A percentile compares a stretch with the other conserved stretches of the same genome.
phyloP scores from a whole-genome alignment of 2,329 filamentous ascomycete species.

The Clonostachys solani region DNA sequence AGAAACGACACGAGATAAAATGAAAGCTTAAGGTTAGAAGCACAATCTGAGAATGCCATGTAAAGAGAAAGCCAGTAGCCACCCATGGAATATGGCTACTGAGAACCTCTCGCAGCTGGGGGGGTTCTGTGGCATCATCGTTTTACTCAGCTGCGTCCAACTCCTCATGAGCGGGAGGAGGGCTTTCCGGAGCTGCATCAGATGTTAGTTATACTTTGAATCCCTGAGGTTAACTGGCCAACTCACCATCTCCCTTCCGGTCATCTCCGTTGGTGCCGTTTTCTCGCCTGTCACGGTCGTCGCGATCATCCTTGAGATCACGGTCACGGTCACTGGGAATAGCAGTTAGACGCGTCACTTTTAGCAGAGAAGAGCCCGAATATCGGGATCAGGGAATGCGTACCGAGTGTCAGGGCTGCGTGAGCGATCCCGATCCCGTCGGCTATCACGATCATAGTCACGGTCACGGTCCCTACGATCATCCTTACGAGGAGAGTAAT shows the following conservation, averaged over 20 bases:
- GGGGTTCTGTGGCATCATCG: neutral
- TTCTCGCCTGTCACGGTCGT: slow-evolving; percentile 71
- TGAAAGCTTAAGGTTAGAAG: neutral
- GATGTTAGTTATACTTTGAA: slow-evolving; percentile 14
- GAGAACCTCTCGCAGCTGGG: too few species aligned
- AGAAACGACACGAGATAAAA: neutral
- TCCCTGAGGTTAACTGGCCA: slow-evolving; percentile 5
- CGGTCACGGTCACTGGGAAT: slow-evolving; percentile 45
- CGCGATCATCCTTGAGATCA: slow-evolving; percentile 60
- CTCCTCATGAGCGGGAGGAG: slow-evolving; percentile 84
- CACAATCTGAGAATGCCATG: too few species aligned
- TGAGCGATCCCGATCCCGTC: slow-evolving; percentile 72
- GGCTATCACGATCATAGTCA: slow-evolving; percentile 72
- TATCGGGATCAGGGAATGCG: neutral
- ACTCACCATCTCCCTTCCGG: slow-evolving; percentile 66
- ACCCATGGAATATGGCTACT: too few species aligned
- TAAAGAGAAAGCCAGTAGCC: too few species aligned
- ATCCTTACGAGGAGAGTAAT: slow-evolving; percentile 86
- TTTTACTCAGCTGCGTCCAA: slow-evolving; percentile 83
- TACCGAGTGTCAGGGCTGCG: slow-evolving; percentile 64
- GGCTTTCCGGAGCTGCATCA: slow-evolving; percentile 62
- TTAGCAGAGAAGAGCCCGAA: neutral
- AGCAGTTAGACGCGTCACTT: neutral
- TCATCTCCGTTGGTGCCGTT: slow-evolving; percentile 82
- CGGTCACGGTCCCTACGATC: slow-evolving; percentile 76